phyloP scores from a whole-genome alignment of 2,329 filamentous ascomycete genomes.

The Neocatenulostroma microsporum region DNA sequence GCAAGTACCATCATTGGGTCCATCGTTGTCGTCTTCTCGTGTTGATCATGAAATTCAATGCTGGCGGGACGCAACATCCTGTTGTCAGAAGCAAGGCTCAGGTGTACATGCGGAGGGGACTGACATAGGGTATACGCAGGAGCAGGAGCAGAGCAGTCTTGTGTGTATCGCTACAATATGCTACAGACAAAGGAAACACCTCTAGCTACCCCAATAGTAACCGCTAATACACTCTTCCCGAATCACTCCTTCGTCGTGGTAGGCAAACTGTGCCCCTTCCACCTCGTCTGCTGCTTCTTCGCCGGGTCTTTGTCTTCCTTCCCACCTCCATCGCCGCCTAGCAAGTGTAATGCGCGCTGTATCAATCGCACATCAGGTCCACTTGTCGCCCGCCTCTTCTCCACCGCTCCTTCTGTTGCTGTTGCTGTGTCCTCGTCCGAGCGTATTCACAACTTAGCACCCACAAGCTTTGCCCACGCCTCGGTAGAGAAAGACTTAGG shows the following conservation, averaged over 20 bases:
- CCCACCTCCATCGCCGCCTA: slow-evolving; percentile 23
- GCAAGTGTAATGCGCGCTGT: slow-evolving; percentile 16
- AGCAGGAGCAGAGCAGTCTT: too few relatives aligned
- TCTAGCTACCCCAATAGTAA: not conserved
- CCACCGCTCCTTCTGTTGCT: slow-evolving; percentile 1
- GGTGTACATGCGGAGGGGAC: too few relatives aligned
- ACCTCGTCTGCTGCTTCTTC: slow-evolving; percentile 7
- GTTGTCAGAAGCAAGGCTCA: too few relatives aligned
- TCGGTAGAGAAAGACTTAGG: slow-evolving; percentile 99
- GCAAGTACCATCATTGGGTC: too few relatives aligned
- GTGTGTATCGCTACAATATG: slow-evolving; percentile 1
- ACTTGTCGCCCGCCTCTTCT: slow-evolving; percentile 2
- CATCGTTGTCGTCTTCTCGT: not conserved
- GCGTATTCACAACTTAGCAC: slow-evolving; percentile 70
- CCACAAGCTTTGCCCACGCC: slow-evolving; percentile 87
- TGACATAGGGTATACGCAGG: too few relatives aligned
- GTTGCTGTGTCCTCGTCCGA: slow-evolving; percentile 5
- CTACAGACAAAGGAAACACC: too few relatives aligned
- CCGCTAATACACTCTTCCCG: not conserved
- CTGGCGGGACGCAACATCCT: too few relatives aligned
- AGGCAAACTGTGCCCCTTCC: slow-evolving; percentile 8
- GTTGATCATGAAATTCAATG: too few relatives aligned
- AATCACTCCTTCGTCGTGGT: slow-evolving; percentile 1
- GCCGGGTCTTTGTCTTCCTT: slow-evolving; percentile 9
- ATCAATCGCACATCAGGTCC: slow-evolving; percentile 9